These are phyloP conservation scores for Trichoderma sp. DNA, from an alignment of 2,329 filamentous ascomycete genomes.

Conservation along the genomic window DNA sequence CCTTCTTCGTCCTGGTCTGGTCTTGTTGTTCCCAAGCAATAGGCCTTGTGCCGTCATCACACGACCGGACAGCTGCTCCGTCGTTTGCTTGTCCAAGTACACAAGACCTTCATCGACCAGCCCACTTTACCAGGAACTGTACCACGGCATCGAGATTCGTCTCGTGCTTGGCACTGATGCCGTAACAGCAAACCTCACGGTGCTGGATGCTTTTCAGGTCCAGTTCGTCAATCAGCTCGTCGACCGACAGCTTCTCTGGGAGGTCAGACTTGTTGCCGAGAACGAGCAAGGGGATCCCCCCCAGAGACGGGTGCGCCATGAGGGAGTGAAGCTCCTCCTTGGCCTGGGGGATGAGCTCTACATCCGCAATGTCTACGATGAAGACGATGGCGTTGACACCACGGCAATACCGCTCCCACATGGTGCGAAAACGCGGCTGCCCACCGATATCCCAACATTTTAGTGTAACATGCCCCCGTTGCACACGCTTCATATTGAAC, in stretches of 20 bases:
- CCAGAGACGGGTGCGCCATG: slow-evolving; percentile 77
- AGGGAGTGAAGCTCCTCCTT: slow-evolving; percentile 90
- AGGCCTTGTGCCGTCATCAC: slow-evolving; percentile 11
- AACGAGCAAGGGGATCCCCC: slow-evolving; percentile 88
- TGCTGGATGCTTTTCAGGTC: slow-evolving; percentile 85
- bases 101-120: slow-evolving; percentile 58
- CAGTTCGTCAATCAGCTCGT: slow-evolving; percentile 91
- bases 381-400: slow-evolving; percentile 98
- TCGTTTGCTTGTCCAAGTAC: not conserved
- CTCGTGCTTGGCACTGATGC: slow-evolving; percentile 97
- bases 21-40: not conserved
- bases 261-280: slow-evolving; percentile 97
- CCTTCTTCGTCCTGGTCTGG: not conserved
- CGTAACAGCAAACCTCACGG: slow-evolving; percentile 96
- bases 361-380: slow-evolving; percentile 94
- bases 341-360: slow-evolving; percentile 73
- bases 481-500: slow-evolving; percentile 98
- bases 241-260: slow-evolving; percentile 83
- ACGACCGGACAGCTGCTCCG: slow-evolving; percentile 12
- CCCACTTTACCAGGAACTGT: slow-evolving; percentile 91
- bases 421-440: slow-evolving; percentile 92
- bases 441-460: slow-evolving; percentile 99
- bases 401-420: slow-evolving; percentile 99
- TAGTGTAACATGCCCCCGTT: slow-evolving; percentile 95
- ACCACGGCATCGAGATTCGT: slow-evolving; percentile 97